A percentile compares a stretch with the other conserved stretches of the same genome.
Evolutionary conservation across 129 eudicot genomes (phyloP).

Genomic region (Flaveria ramosissima): DNA sequence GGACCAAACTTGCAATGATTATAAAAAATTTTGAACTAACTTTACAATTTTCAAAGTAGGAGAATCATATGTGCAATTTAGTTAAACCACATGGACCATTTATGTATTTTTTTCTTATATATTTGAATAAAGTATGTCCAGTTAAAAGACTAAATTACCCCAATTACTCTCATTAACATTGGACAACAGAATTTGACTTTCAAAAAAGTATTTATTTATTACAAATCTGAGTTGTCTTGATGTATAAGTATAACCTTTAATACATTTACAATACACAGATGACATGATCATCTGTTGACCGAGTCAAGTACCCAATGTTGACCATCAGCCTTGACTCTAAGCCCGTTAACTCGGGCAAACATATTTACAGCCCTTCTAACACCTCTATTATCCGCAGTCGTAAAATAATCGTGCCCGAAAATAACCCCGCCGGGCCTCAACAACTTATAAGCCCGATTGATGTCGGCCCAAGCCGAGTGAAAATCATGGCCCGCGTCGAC

Average conservation of each 20-base stretch:
- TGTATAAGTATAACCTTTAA: slow-evolving; percentile 7
- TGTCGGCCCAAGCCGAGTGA: slow-evolving; percentile 87
- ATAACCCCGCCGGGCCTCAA: slow-evolving; percentile 72
- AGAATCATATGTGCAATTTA: no score
- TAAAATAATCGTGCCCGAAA: slow-evolving; percentile 72
- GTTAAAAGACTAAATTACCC: neutral
- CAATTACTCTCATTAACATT: neutral
- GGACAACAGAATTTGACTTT: neutral
- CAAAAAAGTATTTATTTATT: slow-evolving; percentile 12
- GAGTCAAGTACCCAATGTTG: slow-evolving; percentile 72
- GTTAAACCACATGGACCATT: no score
- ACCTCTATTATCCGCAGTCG: slow-evolving; percentile 59
- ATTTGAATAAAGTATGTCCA: no score
- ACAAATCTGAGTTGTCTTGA: slow-evolving; percentile 3
- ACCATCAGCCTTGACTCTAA: slow-evolving; percentile 57
- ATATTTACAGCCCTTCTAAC: slow-evolving; percentile 65
- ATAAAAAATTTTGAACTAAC: no score
- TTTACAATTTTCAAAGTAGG: no score
- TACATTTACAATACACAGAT: slow-evolving; percentile 17
- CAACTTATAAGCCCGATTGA: slow-evolving; percentile 68
- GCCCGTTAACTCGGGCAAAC: slow-evolving; percentile 62
- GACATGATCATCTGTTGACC: neutral
- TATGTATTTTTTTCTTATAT: no score
- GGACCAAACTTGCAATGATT: no score
- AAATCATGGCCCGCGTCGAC: slow-evolving; percentile 83